phyloP scores from a whole-genome alignment of 2,329 filamentous ascomycete genomes.

The Juglanconis sp. region DNA sequence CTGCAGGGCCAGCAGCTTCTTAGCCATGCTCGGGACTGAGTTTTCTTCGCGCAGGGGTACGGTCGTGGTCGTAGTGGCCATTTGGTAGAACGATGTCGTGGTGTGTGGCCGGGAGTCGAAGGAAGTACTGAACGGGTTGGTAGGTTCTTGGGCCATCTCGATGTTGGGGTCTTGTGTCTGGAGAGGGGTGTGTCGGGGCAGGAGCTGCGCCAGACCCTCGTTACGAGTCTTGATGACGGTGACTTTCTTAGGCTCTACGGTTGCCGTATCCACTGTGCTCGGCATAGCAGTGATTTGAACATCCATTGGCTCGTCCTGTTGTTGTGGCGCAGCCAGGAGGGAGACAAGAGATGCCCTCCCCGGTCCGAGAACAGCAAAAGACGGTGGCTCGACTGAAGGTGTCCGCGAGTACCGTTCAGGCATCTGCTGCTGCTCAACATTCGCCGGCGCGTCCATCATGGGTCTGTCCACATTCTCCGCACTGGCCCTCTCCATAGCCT shows the following conservation, averaged over 20 bases:
- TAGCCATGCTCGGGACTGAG: conserved; percentile 39
- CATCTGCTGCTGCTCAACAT: background rate
- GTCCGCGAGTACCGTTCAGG: conserved; percentile 49
- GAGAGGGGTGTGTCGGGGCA: conserved; percentile 6
- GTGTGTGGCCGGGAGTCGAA: conserved; percentile 40
- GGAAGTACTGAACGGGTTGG: conserved; percentile 6
- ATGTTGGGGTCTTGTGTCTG: conserved; percentile 15
- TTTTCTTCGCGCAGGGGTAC: conserved; percentile 50
- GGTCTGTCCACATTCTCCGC: conserved; percentile 23
- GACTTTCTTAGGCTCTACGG: conserved; percentile 14
- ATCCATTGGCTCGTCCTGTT: conserved; percentile 32
- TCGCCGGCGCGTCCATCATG: conserved; percentile 15
- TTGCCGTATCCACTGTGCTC: conserved; percentile 36
- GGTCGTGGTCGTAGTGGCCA: conserved; percentile 49
- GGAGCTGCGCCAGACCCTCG: background rate
- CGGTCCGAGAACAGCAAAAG: conserved; percentile 52
- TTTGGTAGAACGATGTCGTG: conserved; percentile 43
- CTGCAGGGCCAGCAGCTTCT: conserved; percentile 36
- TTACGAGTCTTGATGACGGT: conserved; percentile 13
- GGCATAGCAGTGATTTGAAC: conserved; percentile 42
- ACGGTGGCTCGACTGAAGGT: conserved; percentile 60
- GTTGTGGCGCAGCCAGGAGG: conserved; percentile 55
- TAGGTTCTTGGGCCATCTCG: conserved; percentile 6
- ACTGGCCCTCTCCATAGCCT: conserved; percentile 34
- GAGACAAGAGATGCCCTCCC: conserved; percentile 58